Base-by-base conservation (phyloP, 202 grass and related monocot genomes). In the Eragrostis tef region DNA sequence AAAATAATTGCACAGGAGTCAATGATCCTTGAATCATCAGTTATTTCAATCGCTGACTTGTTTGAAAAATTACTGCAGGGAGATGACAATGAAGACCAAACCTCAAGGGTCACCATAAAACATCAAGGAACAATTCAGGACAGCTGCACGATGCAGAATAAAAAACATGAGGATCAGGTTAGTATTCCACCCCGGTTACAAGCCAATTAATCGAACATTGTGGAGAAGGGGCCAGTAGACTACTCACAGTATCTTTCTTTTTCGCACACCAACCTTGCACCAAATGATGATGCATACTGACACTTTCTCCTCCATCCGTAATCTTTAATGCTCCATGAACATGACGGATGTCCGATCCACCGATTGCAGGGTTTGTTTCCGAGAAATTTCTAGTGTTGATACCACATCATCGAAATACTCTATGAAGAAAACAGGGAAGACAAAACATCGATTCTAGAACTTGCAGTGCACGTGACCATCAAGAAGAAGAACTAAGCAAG, bases 21-120 rank as follows among this genome's bases (percentile, higher is more conserved):
- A 21, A 29, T 43, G 48, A 70, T 50, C 8, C 26, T 16, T 50
- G 79, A 81, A 50, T 79, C 9, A 56, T 48, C 50, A 25, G 64
- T 50, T 78, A 44, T 53, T 74, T 16, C 52, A 65, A 43, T 11
- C 52, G 29, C 10, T 52, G 24, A 71, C 19, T 39, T 36, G 1
- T 0, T 36, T 57, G 45, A 6, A 43, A 24, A 9, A 45, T 44
- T 69, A 26, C 41, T 61, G 19, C 47, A 51, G 76, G 17, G 74
- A 67, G 29, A 64, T 61, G 20, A 52, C 6, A 61, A 20, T 62
- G 26, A 41, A 81, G 63, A 52, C 52, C 71, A 86, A 86, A 87
- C 85, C 85, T 87, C 45, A 63, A 46, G 76, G 54, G 54, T 78
- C 85, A 82, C 82, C 85, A 81, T 81, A 87, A 77, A 87, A n/a